Evolutionary conservation across 148 eudicot species (phyloP).

Genomic region (Fagopyrum homotropicum): DNA sequence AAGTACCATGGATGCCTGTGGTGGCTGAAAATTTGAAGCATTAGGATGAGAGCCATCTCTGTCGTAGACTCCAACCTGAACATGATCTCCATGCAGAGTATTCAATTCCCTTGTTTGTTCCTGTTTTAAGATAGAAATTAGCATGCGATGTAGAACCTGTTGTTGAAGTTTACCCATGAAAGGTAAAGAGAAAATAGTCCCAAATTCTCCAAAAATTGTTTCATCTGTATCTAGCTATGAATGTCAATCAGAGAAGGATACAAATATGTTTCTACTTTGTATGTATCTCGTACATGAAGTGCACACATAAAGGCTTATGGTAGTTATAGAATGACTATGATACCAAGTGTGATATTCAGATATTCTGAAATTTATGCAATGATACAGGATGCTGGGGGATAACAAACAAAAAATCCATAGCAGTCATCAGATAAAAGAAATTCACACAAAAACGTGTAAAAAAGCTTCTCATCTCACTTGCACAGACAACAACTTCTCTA

Average conservation of each 20-base stretch:
- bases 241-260: not conserved
- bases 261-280: not conserved
- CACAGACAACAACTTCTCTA: no score
- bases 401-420: no score
- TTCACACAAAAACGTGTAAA: no score
- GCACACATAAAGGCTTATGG: not conserved
- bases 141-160: not conserved
- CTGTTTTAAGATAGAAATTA: slow-evolving; percentile 26
- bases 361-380: not conserved
- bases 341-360: not conserved
- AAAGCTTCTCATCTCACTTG: no score
- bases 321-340: not conserved
- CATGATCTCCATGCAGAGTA: slow-evolving; percentile 31
- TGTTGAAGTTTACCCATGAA: slow-evolving; percentile 1
- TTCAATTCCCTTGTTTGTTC: slow-evolving; percentile 43
- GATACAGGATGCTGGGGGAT: not conserved
- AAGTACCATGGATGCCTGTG: slow-evolving; percentile 34
- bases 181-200: not conserved
- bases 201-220: not conserved
- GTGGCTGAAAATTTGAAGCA: slow-evolving; percentile 25
- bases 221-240: not conserved
- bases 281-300: not conserved
- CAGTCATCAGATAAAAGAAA: no score
- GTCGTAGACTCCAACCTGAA: slow-evolving; percentile 28
- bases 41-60: slow-evolving; percentile 26